Base-by-base conservation (phyloP, 495 filamentous ascomycete species). In the Parathielavia appendiculata region DNA sequence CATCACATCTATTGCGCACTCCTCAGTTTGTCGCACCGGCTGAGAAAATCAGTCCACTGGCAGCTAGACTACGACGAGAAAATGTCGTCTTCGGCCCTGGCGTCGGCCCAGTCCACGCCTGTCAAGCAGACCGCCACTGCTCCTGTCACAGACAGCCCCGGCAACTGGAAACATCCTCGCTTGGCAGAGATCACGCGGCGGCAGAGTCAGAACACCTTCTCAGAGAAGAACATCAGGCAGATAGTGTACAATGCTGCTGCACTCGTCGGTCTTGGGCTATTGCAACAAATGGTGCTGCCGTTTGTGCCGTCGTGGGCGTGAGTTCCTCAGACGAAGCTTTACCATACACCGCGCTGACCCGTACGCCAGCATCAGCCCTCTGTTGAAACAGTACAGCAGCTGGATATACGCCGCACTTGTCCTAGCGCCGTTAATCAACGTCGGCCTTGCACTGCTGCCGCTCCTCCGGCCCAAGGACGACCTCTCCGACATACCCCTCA, bases 401-500 rank as follows among this genome's bases (percentile, higher is more conserved):
- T 78, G 71, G 65, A 56, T 63, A 16, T 72, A 65, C 54, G 54
- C 65, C 59, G 19, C 72, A 0, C 56, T 88, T 23, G 79, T 84
- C 59, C 59, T 82, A 13, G 74, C 80, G 20, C 93, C 90, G 12
- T 77, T 96, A 23, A 69, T 89, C 66, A 71, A 71, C 60, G 69
- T 71, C 65, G 19, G 71, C 7, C 41, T 86, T 20, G 86, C 85
- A 54, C 62, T 82, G 14, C 76, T 80, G 22, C 93, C 90, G 13
- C 79, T 96, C 20, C 69, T 89, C 66, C 81, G 83, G 50, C 72
- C 74, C 8, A 81, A 78, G 56, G 91, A 96, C 70, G 82, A 92
- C 59, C 79, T 96, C 58, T 76, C 84, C 62, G 92, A 98, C 69
- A 95, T 98, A 49, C 84, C 93, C 59, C 80, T 98, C 52, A 97